Evolutionary conservation across 345 rosid genomes (phyloP), one percentile per base, ranked within the genome.

Genomic region (Lepidium aucheri): DNA sequence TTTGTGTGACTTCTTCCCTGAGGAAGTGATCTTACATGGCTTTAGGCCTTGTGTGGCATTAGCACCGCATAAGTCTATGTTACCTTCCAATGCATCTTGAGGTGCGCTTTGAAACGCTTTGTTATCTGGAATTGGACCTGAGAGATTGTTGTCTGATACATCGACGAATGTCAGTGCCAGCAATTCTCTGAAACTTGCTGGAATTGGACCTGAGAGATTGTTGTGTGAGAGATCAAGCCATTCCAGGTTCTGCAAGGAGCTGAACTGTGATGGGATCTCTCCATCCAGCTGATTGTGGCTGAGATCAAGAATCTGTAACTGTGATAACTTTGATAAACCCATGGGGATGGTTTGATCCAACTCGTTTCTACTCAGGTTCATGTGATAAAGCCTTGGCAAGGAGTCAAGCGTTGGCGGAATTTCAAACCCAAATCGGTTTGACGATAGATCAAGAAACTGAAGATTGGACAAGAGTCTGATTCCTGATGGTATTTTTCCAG

Each of bases 281-380:
- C 82, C 77, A 17, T 63, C 68, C 34, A 82, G 74, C 7, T 49
- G 47, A 18, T 82, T 82, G 54, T 73, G 59, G 69, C 86, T 75
- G 41, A 79, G 72, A 51, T 82, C 83, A 26, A 80, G 72, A 2
- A 0, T 2, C 24, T 33, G 51, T 53, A 74, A 7, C 7, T 13
- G 52, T 28, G 50, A 28, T 7, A 79, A 77, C 61, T 76, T 79
- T 35, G 73, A 61, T 10, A 80, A 3, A 4, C 69, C 69, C 9
- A 38, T 15, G 20, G 82, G 84, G 42, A 81, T 70, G 52, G 60
- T 22, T 9, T 51, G 51, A 32, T 63, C 52, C 2, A 81, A 32
- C 14, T 46, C 43, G 51, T 81, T 81, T 33, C 65, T 53, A 74
- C 58, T 76, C 55, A 79, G 32, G 70, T 76, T 76, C 75, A 79